Conservation (phyloP, 1,139 yeast species). For the Eremothecium coryli region DNA sequence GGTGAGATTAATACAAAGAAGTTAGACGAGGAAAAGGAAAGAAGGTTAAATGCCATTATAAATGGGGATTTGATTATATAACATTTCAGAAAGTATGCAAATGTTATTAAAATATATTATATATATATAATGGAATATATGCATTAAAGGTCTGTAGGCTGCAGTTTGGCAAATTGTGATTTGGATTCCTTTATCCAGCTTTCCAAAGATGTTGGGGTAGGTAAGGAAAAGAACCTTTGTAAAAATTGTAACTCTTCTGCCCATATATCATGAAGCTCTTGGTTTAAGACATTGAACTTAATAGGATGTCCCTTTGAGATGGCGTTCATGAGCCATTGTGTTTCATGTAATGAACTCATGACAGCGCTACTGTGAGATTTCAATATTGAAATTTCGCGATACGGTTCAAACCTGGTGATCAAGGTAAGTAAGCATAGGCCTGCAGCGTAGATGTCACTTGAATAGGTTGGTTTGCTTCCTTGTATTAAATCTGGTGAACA, state of each 20-base stretch:
- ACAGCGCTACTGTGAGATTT: slow-evolving; percentile 3
- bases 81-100: not conserved
- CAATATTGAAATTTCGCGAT: slow-evolving; percentile 10
- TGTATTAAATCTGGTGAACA: slow-evolving; percentile 16
- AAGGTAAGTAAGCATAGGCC: slow-evolving; percentile 16
- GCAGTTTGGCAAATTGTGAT: no score
- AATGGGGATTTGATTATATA: slow-evolving; percentile 22
- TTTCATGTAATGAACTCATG: slow-evolving; percentile 12
- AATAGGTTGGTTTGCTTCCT: slow-evolving; percentile 4
- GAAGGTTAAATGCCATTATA: slow-evolving; percentile 29
- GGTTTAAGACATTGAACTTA: slow-evolving; percentile 39
- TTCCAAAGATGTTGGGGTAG: not conserved
- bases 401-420: slow-evolving; percentile 17
- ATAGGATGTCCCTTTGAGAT: slow-evolving; percentile 16
- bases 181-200: slow-evolving; percentile 1
- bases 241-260: slow-evolving; percentile 11
- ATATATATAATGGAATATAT: not conserved
- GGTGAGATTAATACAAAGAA: slow-evolving; percentile 30
- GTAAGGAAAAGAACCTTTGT: slow-evolving; percentile 1
- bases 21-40: slow-evolving; percentile 29
- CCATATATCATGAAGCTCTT: slow-evolving; percentile 46
- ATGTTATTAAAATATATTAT: not conserved
- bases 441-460: slow-evolving; percentile 16
- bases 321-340: slow-evolving; percentile 18
- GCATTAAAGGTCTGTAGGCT: not conserved